Evolutionary conservation across 305 asterid genomes (phyloP).

Genomic region (Plantago coronopus): DNA sequence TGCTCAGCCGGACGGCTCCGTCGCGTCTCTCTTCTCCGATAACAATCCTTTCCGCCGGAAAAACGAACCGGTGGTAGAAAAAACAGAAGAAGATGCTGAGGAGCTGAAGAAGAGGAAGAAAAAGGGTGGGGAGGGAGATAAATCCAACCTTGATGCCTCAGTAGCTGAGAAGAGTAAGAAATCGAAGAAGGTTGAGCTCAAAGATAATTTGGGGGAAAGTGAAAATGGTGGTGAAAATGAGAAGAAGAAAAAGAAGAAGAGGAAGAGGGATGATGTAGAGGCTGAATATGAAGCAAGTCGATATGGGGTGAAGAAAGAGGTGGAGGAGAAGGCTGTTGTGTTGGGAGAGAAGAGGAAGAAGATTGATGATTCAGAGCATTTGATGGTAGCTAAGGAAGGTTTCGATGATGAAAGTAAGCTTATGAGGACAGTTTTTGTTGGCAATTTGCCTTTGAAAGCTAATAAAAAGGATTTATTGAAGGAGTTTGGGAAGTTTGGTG

Average conservation of each 20-base stretch:
- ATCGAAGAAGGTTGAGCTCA: slow-evolving; percentile 26
- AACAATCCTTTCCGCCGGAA: slow-evolving; percentile 68
- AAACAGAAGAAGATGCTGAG: slow-evolving; percentile 17
- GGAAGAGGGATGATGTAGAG: slow-evolving; percentile 86
- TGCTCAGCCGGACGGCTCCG: slow-evolving; percentile 26
- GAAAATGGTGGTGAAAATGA: slow-evolving; percentile 18
- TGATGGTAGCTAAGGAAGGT: slow-evolving; percentile 68
- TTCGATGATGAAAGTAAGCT: slow-evolving; percentile 91
- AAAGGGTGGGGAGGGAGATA: slow-evolving; percentile 24
- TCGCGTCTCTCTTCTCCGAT: slow-evolving; percentile 57
- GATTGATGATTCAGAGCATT: slow-evolving; percentile 70
- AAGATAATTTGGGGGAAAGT: slow-evolving; percentile 8
- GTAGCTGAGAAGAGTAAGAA: slow-evolving; percentile 33
- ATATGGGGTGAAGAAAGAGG: slow-evolving; percentile 38
- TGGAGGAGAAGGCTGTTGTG: slow-evolving; percentile 34
- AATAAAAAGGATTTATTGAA: slow-evolving; percentile 70
- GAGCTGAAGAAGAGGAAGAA: slow-evolving; percentile 41
- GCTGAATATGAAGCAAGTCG: slow-evolving; percentile 55
- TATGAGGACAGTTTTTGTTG: slow-evolving; percentile 78
- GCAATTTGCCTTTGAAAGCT: slow-evolving; percentile 75
- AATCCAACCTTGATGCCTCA: slow-evolving; percentile 26
- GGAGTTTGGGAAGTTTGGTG: slow-evolving; percentile 81
- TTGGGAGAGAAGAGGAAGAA: slow-evolving; percentile 87
- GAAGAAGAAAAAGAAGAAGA: slow-evolving; percentile 60
- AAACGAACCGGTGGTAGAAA: slow-evolving; percentile 22